Base-by-base conservation (phyloP, 2,329 filamentous ascomycete species). In the Plectosphaerella sp. region DNA sequence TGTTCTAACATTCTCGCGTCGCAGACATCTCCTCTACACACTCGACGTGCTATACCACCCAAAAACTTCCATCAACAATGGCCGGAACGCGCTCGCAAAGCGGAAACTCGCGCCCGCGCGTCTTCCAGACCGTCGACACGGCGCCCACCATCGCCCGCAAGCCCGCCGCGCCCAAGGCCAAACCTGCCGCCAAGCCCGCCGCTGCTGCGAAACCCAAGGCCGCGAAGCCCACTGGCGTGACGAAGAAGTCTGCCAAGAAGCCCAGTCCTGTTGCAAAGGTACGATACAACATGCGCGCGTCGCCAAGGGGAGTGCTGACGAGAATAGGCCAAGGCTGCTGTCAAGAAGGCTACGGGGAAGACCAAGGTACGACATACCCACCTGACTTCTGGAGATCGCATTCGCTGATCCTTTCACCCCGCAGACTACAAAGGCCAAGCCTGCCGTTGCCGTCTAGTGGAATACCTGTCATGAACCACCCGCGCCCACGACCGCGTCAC, bases 51-150 rank as follows among this genome's bases (percentile, higher is more conserved):
- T 18, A n/a, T n/a, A n/a, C 10, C 15, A 3, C 9, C 37, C 37
- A 4, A 33, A 12, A n/a, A 41, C 14, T 8, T 41, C 37, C 14
- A 3, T 37, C n/a, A 22, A 59, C n/a, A 54, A 78, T 78, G 75
- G 66, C 72, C 59, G 75, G 75, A 58, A 78, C 75, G 50, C 74
- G 75, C 64, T 79, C 77, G 48, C 66, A 68, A 59, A 79, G 76
- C 36, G 76, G 76, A 72, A 73, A 76, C 68, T 74, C 75, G 57
- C 74, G 72, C 64, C 78, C 78, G 55, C 76, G 78, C 62, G 67
- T 80, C 63, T 73, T 80, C 63, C 64, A 69, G 54, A 67, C 71
- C 45, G 63, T 79, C 61, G 76, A 80, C 63, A 75, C 74, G 14
- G 69, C 66, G 43, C 75, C 75, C 22, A 66, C 68, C 54, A 72